Evolutionary conservation across 208 protist genomes (phyloP), one percentile per base, ranked within the genome.

Genomic region (Wallacemonas sp.): DNA sequence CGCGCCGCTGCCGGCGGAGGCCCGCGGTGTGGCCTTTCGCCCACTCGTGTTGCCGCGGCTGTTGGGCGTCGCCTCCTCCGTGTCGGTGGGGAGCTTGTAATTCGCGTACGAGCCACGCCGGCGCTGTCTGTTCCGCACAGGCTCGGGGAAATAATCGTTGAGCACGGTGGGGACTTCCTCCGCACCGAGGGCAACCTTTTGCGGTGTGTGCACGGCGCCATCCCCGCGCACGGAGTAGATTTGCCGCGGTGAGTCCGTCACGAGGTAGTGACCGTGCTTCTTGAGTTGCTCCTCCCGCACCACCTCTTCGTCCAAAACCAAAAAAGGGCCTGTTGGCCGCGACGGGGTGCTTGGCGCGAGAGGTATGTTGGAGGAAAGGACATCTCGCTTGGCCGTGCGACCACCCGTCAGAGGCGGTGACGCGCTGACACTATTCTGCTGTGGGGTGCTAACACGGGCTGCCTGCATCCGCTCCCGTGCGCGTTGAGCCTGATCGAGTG

Each of bases 71-170:
- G 17, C 44, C 44, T 22, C 9, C 44, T 11, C 9, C 8, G 9
- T 22, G 15, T 11, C 19, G 47, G 47, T 33, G 47, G 4, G 6
- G 17, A 31, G 51, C 51, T 55, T 26, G 30, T 58, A 58, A 4
- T 58, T 58, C n/a, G 51, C 51, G 30, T 58, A 58, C 17, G 51
- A 65, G 44, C 53, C 60, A 4, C 53, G 45, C 15, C 54, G 66
- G 28, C 66, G 56, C 15, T 71, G 51, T 11, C 66, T 54, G 21
- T 41, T 49, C 33, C 66, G 66, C 11, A 71, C 44, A 14, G 66
- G 66, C 47, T 71, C 66, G 2, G 66, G 66, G 38, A 63, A 71
- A 24, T 45, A 67, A 22, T 67, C 62, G 62, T 67, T 56, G 30
- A 67, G 36, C 22, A 67, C 51, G 4, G 49, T 51, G 5, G 47